Evolutionary conservation across 495 filamentous ascomycete species (phyloP), one percentile per base, ranked within the genome.

Genomic region (Xylaria longipes): DNA sequence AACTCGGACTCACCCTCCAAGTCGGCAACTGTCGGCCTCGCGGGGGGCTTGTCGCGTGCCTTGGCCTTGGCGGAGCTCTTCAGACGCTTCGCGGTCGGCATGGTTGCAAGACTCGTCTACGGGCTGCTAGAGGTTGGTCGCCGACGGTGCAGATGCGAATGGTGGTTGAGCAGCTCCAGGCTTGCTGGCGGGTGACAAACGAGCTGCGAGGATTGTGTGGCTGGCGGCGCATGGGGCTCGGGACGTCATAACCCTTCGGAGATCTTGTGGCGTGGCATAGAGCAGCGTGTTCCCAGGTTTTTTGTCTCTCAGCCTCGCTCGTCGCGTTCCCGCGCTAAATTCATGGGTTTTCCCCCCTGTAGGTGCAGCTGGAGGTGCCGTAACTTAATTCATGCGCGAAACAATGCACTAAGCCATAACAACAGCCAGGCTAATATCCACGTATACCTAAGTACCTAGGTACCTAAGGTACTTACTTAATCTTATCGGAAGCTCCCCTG

Each of bases 1-100:
- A 94, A 97, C 75, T 90, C 87, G 79, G 87, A 92, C 77, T 95
- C 92, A 73, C 91, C 92, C 73, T 93, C 90, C 62, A 95, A 45
- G 54, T 86, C 81, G 71, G 79, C 83, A 43, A 78, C 78, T 25
- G 82, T 79, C 41, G 81, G 82, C 65, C 82, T 72, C n/a, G 69
- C 76, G n/a, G 80, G 74, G 48, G 74, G 74, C 20, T 70, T 71
- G 61, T 75, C 65, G 70, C 72, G 77, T 33, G 84, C 77, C 71
- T 79, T 80, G 12, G 80, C 73, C 69, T 80, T 79, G 48, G 81
- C 76, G 66, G 76, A 80, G 66, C 83, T 84, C 69, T 83, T 86
- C 67, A 84, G 74, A 75, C 83, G 79, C 73, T 87, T 87, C 50
- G 84, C 81, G 69, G 80, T 84, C 75, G 82, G 84, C 84, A 87